phyloP scores from a whole-genome alignment of 805 yeast genomes.

The Candida sithepensis region DNA sequence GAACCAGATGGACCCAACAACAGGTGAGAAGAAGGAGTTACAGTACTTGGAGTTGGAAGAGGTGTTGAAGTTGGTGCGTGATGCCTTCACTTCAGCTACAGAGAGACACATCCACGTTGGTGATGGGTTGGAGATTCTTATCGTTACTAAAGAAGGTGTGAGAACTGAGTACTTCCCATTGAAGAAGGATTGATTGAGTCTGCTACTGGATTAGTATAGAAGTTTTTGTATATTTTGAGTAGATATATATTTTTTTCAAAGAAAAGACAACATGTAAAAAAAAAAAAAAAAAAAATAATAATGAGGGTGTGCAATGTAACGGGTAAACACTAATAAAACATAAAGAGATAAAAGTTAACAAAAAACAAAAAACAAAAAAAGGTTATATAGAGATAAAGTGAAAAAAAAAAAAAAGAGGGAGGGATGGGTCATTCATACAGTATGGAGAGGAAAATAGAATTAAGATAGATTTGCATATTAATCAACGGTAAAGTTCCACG shows the following conservation, averaged over 20 bases:
- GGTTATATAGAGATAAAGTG: no score
- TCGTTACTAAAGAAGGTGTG: slow-evolving; percentile 92
- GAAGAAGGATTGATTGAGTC: slow-evolving; percentile 65
- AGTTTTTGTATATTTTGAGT: neutral
- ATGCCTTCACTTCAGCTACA: slow-evolving; percentile 93
- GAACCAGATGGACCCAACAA: slow-evolving; percentile 82
- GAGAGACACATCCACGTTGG: slow-evolving; percentile 99
- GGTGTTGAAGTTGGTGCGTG: slow-evolving; percentile 82
- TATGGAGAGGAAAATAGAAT: no score
- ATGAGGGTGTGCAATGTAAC: no score
- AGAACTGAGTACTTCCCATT: slow-evolving; percentile 78
- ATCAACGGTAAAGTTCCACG: no score
- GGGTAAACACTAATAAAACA: no score
- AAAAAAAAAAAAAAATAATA: neutral
- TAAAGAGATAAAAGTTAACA: no score
- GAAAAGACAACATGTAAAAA: neutral
- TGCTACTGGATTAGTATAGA: neutral
- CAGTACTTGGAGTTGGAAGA: slow-evolving; percentile 74
- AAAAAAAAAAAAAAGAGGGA: no score
- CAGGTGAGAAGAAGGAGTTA: slow-evolving; percentile 54
- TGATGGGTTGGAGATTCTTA: slow-evolving; percentile 87
- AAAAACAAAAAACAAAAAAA: no score
- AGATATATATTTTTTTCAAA: no score
- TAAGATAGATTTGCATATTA: neutral
- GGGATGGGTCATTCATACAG: no score